A percentile compares a stretch with the other conserved stretches of the same genome.
phyloP scores from a whole-genome alignment of 2,329 filamentous ascomycete species.

The Didymellaceae sp. region DNA sequence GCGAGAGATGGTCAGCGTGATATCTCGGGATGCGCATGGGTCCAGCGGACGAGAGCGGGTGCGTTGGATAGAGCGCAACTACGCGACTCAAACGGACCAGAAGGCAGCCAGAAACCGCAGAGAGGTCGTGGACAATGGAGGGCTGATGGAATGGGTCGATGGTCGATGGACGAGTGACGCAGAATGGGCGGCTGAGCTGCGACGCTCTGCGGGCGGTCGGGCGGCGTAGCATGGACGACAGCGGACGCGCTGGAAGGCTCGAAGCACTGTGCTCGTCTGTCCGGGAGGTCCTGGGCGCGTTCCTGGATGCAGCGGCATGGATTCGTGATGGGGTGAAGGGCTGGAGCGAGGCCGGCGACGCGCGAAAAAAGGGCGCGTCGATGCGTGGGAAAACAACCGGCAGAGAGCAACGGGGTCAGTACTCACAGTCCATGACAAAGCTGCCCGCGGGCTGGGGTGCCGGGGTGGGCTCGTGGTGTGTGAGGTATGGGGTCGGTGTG shows the following conservation, averaged over 20 bases:
- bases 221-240: slow-evolving; percentile 20
- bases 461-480: slow-evolving; percentile 35
- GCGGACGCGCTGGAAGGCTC: slow-evolving; percentile 22
- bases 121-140: slow-evolving; percentile 39
- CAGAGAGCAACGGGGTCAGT: slow-evolving; percentile 43
- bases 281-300: slow-evolving; percentile 23
- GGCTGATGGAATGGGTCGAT: slow-evolving; percentile 49
- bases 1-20: slow-evolving; percentile 52
- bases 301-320: slow-evolving; percentile 41
- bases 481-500: slow-evolving; percentile 39
- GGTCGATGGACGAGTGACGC: slow-evolving; percentile 43
- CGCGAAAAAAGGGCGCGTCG: slow-evolving; percentile 25
- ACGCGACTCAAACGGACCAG: slow-evolving; percentile 53
- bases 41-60: slow-evolving; percentile 42
- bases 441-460: slow-evolving; percentile 51
- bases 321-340: slow-evolving; percentile 45
- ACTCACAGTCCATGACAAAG: slow-evolving; percentile 67
- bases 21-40: slow-evolving; percentile 42
- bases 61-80: slow-evolving; percentile 44
- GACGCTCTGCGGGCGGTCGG: slow-evolving; percentile 30
- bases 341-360: slow-evolving; percentile 37
- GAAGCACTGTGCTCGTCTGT: slow-evolving; percentile 20
- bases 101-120: slow-evolving; percentile 38
- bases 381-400: slow-evolving; percentile 17
- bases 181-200: slow-evolving; percentile 31